Conservation (phyloP, 306 rosid species). For the Argentina anserina region DNA sequence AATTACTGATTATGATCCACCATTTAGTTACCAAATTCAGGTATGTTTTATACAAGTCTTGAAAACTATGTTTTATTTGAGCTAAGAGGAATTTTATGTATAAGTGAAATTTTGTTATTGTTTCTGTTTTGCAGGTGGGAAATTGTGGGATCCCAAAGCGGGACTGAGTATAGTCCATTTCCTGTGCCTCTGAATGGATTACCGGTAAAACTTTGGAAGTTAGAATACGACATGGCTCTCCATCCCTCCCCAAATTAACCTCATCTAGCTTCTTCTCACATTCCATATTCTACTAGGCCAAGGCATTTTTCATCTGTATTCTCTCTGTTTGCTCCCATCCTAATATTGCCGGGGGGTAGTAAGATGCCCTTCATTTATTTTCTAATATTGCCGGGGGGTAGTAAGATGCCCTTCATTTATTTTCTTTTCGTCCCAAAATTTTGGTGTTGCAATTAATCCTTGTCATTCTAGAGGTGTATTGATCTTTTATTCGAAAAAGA, state of each 20-base stretch:
- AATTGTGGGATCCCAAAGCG: conserved; percentile 58
- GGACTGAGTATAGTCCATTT: conserved; percentile 77
- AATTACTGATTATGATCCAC: conserved; percentile 73
- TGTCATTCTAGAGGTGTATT: neutral
- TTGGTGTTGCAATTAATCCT: neutral
- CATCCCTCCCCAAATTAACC: conserved; percentile 22
- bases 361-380: conserved; percentile 7
- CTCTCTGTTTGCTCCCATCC: conserved; percentile 18
- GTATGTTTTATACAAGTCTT: conserved; percentile 26
- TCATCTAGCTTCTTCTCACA: neutral
- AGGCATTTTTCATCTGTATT: conserved; percentile 19
- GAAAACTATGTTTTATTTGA: neutral
- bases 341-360: conserved; percentile 15
- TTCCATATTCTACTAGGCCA: conserved; percentile 21
- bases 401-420: conserved; percentile 6
- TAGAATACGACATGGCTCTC: neutral
- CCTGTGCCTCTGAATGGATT: conserved; percentile 83
- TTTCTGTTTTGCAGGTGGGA: conserved; percentile 60
- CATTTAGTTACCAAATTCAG: conserved; percentile 81
- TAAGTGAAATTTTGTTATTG: neutral
- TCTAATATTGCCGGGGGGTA: conserved; percentile 17
- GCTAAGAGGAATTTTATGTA: neutral
- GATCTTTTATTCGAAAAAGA: no score
- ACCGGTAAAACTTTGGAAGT: conserved; percentile 59
- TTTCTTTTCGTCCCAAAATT: conserved; percentile 10